Evolutionary conservation across 805 yeast species (phyloP).

Genomic region (Myxozyma vanderwaltii): DNA sequence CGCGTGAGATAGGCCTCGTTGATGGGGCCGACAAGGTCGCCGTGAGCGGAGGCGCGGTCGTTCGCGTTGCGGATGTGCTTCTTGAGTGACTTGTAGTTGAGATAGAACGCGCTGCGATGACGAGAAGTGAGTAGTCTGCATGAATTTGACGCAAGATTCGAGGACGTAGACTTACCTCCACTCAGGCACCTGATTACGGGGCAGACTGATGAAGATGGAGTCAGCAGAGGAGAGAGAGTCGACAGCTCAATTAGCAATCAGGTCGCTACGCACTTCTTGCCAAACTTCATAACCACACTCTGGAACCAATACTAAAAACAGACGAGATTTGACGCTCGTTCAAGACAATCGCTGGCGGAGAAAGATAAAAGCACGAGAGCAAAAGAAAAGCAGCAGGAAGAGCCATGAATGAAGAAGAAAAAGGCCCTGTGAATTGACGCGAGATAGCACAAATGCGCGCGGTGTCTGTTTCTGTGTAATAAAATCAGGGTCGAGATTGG

Average conservation of each 20-base stretch:
- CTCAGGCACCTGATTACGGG: constrained; percentile 89
- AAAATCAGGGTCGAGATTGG: no score
- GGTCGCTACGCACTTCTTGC: constrained; percentile 65
- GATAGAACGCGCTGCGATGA: constrained; percentile 55
- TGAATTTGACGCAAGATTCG: background rate
- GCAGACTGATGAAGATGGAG: constrained; percentile 44
- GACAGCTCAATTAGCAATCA: no score
- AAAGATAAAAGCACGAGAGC: background rate
- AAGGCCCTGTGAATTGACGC: no score
- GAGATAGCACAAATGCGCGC: no score
- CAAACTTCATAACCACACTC: constrained; percentile 69
- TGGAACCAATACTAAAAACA: background rate
- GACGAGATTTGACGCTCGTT: background rate
- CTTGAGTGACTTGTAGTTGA: constrained; percentile 84
- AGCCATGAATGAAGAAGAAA: no score
- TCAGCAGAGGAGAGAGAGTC: background rate
- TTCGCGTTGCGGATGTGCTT: constrained; percentile 68
- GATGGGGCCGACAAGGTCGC: constrained; percentile 26
- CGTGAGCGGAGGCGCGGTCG: constrained; percentile 18
- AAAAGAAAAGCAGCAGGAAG: no score
- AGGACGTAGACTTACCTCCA: constrained; percentile 56
- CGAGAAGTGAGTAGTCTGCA: background rate
- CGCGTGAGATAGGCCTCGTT: constrained; percentile 33
- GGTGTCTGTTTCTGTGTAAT: no score
- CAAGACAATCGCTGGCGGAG: background rate